Percentiles rank a stretch among this genome's conserved stretches.
Conservation (phyloP, 2,329 filamentous ascomycete genomes). For the Phialocephala sp. region DNA sequence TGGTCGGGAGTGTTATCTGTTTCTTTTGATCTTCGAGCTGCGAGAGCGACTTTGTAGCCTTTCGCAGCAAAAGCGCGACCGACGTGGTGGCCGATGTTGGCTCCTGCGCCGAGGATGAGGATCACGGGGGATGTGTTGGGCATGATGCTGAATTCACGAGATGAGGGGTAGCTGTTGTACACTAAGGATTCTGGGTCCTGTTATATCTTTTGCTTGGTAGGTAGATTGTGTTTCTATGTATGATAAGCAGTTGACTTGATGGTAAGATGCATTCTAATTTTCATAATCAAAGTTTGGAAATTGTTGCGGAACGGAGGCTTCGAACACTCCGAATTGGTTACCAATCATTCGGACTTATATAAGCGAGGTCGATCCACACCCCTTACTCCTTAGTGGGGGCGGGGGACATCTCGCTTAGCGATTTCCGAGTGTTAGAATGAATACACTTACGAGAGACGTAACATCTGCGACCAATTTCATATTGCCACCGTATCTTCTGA, state of each 20-base stretch:
- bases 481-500: too few relatives aligned
- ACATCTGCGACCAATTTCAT: too few relatives aligned
- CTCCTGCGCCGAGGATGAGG: conserved; percentile 50
- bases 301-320: conserved; percentile 22
- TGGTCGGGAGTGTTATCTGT: conserved; percentile 40
- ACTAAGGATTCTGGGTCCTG: conserved; percentile 22
- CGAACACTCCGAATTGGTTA: conserved; percentile 22
- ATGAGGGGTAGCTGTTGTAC: conserved; percentile 20
- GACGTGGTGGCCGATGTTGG: conserved; percentile 47
- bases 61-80: conserved; percentile 46
- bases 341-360: too few relatives aligned
- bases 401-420: too few relatives aligned
- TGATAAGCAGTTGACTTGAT: too few relatives aligned
- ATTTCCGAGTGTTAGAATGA: too few relatives aligned
- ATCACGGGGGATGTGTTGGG: conserved; percentile 35
- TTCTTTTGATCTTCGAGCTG: conserved; percentile 42
- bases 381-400: too few relatives aligned
- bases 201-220: conserved; percentile 19
- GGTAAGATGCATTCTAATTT: too few relatives aligned
- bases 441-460: too few relatives aligned
- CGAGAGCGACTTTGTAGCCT: conserved; percentile 50
- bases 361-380: too few relatives aligned
- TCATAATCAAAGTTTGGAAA: conserved; percentile 11
- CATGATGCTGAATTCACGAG: conserved; percentile 17
- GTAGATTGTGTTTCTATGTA: too few relatives aligned